Evolutionary conservation across 225 moss, liverwort and hornwort species (phyloP), one percentile per base, ranked within the genome.

Genomic region (Rhytidiadelphus loreus): DNA sequence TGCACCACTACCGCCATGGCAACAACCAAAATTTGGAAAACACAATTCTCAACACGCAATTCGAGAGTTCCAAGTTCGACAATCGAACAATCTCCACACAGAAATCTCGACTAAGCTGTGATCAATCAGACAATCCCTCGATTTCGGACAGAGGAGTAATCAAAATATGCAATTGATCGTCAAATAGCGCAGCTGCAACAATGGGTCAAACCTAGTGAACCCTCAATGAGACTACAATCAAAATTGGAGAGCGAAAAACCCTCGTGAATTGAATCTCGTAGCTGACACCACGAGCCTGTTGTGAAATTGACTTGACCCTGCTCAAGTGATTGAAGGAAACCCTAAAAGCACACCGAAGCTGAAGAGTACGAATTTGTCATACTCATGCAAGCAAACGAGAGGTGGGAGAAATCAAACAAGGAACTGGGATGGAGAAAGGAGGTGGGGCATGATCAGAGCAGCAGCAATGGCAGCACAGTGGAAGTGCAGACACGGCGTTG

Each of bases 1-100:
- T 85, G 91, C 86, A 78, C 89, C 70, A 86, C 86, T 35, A 93
- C 77, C 86, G 94, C 92, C 94, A 94, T 94, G 80, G 89, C 57
- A 87, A 53, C 50, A 83, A 75, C 14, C 30, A 57, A 78, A 44
- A 30, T 39, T 52, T 25, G 66, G 13, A 57, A 46, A 60, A 44
- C 19, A 5, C 25, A 59, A 80, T 20, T 81, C 81, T 66, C 41
- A 28, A 8, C 65, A 37, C 39, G 18, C 50, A 87, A 87, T 70
- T 84, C 65, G 65, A 63, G 25, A 90, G 53, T 13, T 73, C 53
- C 59, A 75, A 90, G 3, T 19, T 71, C 44, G 19, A 87, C 61
- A 56, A 69, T 43, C 48, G 68, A 56, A 53, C 66, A 39, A 55
- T 43, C 53, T 37, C 58, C 86, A 79, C 78, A 48, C 74, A 83